Evolutionary conservation across 139 green algal genomes (phyloP).

Genomic region (Asterochloris erici): DNA sequence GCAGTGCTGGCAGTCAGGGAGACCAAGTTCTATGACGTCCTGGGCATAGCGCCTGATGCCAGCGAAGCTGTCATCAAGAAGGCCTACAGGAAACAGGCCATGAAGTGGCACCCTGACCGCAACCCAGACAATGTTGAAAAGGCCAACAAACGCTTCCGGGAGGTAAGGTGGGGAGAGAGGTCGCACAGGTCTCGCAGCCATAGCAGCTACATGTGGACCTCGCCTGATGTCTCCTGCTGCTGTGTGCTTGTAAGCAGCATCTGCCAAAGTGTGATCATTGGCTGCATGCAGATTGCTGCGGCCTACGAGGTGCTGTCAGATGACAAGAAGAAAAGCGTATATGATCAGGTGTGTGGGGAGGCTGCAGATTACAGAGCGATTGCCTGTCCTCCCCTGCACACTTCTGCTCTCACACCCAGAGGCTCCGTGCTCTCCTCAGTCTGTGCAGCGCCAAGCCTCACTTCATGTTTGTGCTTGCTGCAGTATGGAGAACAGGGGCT

Average conservation of each 20-base stretch:
- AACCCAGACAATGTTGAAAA: slow-evolving; percentile 77
- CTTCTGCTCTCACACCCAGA: too few relatives aligned
- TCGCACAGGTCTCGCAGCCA: not conserved
- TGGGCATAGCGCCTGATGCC: slow-evolving; percentile 62
- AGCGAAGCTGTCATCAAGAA: slow-evolving; percentile 82
- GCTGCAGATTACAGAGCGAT: not conserved
- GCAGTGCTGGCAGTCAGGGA: not conserved
- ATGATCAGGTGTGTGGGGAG: slow-evolving; percentile 62
- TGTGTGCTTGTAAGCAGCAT: not conserved
- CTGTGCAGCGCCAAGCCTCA: too few relatives aligned
- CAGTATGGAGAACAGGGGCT: slow-evolving; percentile 75
- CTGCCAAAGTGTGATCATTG: not conserved
- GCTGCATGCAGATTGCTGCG: slow-evolving; percentile 38
- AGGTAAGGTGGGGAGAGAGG: slow-evolving; percentile 21
- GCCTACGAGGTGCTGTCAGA: slow-evolving; percentile 87
- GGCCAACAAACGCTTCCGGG: slow-evolving; percentile 74
- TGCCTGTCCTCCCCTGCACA: too few relatives aligned
- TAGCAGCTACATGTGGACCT: too few relatives aligned
- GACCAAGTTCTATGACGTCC: slow-evolving; percentile 53
- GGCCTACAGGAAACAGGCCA: slow-evolving; percentile 58
- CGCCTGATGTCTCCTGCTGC: not conserved
- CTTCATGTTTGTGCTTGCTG: not conserved
- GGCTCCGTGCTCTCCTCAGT: too few relatives aligned
- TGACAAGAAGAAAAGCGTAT: slow-evolving; percentile 66
- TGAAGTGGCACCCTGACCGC: slow-evolving; percentile 81